These are phyloP conservation scores for Claviceps quebecensis DNA, from an alignment of 2,329 filamentous ascomycete species.

Conservation along the genomic window DNA sequence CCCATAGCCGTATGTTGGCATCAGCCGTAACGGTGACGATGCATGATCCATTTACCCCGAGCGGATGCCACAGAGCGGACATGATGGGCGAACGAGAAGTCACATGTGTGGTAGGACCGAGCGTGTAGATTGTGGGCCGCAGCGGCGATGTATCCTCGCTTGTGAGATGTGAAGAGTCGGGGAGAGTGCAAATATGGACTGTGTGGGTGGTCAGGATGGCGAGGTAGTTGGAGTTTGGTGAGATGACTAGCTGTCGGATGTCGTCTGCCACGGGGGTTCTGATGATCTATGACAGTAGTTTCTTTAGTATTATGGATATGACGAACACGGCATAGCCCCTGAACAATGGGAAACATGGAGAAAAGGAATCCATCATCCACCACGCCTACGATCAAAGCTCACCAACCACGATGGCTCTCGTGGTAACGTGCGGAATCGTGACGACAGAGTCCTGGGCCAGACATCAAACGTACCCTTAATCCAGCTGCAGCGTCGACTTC, in stretches of 20 bases:
- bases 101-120: slow-evolving; percentile 88
- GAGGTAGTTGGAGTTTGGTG: slow-evolving; percentile 67
- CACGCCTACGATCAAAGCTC: too few relatives aligned
- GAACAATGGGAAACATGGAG: too few relatives aligned
- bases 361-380: background rate
- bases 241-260: slow-evolving; percentile 75
- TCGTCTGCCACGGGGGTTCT: slow-evolving; percentile 65
- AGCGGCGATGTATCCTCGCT: slow-evolving; percentile 53
- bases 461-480: slow-evolving; percentile 18
- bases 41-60: slow-evolving; percentile 68
- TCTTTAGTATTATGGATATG: background rate
- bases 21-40: slow-evolving; percentile 82
- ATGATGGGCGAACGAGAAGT: slow-evolving; percentile 69
- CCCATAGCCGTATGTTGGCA: slow-evolving; percentile 81
- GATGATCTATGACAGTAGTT: slow-evolving; percentile 41
- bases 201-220: slow-evolving; percentile 80
- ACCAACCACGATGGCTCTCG: too few relatives aligned
- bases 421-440: too few relatives aligned
- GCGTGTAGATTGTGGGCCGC: slow-evolving; percentile 72
- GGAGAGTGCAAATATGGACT: slow-evolving; percentile 74
- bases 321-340: too few relatives aligned
- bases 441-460: too few relatives aligned
- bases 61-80: slow-evolving; percentile 81
- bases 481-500: slow-evolving; percentile 16
- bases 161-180: slow-evolving; percentile 63